Conservation (phyloP, 2,329 filamentous ascomycete genomes). For the Botryotinia narcissicola region DNA sequence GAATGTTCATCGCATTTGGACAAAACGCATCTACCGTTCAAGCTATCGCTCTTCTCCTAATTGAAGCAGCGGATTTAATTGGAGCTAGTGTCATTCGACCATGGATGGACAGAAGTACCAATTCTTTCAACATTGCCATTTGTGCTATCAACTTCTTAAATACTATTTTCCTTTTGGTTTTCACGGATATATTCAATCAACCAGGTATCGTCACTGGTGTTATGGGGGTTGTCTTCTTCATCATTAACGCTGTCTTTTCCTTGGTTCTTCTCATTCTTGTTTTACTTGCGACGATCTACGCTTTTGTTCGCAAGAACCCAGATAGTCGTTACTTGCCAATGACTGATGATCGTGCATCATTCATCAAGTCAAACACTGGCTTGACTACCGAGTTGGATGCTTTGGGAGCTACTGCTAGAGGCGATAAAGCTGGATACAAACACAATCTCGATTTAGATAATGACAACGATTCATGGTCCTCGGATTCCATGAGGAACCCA, state of each 20-base stretch:
- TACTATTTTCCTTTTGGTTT: slow-evolving; percentile 83
- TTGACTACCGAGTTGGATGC: slow-evolving; percentile 88
- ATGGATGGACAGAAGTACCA: slow-evolving; percentile 99
- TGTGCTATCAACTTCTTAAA: slow-evolving; percentile 88
- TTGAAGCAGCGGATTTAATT: slow-evolving; percentile 78
- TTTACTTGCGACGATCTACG: slow-evolving; percentile 71
- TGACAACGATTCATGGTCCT: slow-evolving; percentile 66
- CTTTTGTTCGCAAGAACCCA: slow-evolving; percentile 87
- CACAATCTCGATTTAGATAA: slow-evolving; percentile 65
- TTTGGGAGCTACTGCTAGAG: slow-evolving; percentile 81
- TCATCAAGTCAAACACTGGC: slow-evolving; percentile 93
- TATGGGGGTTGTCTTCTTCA: slow-evolving; percentile 85
- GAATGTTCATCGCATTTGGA: slow-evolving; percentile 80
- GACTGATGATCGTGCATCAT: slow-evolving; percentile 92
- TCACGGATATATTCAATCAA: slow-evolving; percentile 81
- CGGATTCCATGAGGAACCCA: slow-evolving; percentile 51
- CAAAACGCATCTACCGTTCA: slow-evolving; percentile 71
- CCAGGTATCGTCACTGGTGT: slow-evolving; percentile 81
- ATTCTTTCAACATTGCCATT: slow-evolving; percentile 93
- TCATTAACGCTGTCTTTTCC: slow-evolving; percentile 81
- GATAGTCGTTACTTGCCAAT: slow-evolving; percentile 95
- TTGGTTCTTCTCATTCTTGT: slow-evolving; percentile 81
- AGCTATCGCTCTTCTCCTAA: slow-evolving; percentile 76
- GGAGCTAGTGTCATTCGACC: slow-evolving; percentile 77
- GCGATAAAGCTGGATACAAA: slow-evolving; percentile 66